phyloP scores from a whole-genome alignment of 345 rosid genomes.

The Theobroma cacao region DNA sequence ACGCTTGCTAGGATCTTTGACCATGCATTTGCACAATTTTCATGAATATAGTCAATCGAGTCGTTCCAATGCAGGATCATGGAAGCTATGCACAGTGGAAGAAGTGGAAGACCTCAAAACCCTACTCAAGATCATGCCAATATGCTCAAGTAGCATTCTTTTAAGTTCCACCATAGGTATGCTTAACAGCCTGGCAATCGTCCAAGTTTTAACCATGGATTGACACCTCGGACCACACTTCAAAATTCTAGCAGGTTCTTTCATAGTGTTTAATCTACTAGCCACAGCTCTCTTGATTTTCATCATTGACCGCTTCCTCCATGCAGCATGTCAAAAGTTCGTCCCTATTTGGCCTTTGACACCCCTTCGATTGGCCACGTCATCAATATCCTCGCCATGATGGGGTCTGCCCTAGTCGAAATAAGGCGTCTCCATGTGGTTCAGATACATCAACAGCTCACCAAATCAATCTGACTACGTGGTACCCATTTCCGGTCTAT shows the following conservation, averaged over 20 bases:
- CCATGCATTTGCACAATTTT: neutral
- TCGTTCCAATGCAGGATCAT: neutral
- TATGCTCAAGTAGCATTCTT: constrained; percentile 5
- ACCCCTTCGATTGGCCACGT: constrained; percentile 16
- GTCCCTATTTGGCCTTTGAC: neutral
- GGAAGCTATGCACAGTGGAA: constrained; percentile 10
- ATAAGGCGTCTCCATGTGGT: neutral
- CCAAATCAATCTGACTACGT: neutral
- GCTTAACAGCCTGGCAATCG: neutral
- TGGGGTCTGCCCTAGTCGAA: constrained; percentile 4
- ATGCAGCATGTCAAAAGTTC: constrained; percentile 4
- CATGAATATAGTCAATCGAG: neutral
- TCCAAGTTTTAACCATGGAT: constrained; percentile 23
- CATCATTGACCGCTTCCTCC: neutral
- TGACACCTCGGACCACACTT: constrained; percentile 2
- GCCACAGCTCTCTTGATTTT: neutral
- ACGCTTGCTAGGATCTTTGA: neutral
- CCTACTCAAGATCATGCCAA: constrained; percentile 11
- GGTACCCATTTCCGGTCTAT: constrained; percentile 1
- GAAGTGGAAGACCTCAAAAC: constrained; percentile 17
- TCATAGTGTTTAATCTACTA: neutral
- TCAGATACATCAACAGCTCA: neutral
- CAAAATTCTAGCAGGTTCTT: constrained; percentile 7
- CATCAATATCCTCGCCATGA: neutral
- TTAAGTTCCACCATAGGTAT: neutral